Conservation (phyloP, 768 basidiomycete species). For the Tylopilus sp. region DNA sequence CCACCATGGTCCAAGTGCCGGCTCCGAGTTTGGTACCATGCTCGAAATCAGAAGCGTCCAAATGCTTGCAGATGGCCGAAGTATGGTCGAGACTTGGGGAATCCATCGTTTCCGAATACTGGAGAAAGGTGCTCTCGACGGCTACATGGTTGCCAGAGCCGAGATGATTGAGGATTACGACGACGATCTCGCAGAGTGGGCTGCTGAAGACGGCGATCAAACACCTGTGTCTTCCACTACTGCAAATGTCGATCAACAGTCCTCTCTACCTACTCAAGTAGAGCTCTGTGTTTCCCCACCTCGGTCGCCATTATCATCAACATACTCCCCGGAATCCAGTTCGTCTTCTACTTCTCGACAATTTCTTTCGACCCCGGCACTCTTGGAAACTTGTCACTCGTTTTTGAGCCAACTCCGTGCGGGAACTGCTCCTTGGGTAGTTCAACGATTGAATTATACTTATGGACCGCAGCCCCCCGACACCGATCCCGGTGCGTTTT, state of each 20-base stretch:
- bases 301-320: not conserved
- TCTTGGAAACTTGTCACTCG: constrained; percentile 53
- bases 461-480: constrained; percentile 71
- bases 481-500: constrained; percentile 63
- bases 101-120: constrained; percentile 77
- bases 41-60: constrained; percentile 83
- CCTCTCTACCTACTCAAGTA: constrained; percentile 14
- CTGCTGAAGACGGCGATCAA: constrained; percentile 9
- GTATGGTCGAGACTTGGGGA: constrained; percentile 77
- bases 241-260: not conserved
- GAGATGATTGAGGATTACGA: constrained; percentile 51
- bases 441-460: constrained; percentile 76
- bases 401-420: constrained; percentile 60
- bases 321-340: constrained; percentile 3
- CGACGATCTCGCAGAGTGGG: constrained; percentile 32
- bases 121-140: constrained; percentile 81
- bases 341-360: constrained; percentile 2
- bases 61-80: constrained; percentile 86
- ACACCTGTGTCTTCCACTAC: constrained; percentile 9
- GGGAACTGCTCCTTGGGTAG: constrained; percentile 90
- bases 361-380: constrained; percentile 21
- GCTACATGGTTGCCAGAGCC: constrained; percentile 83
- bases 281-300: constrained; percentile 9
- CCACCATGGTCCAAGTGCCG: constrained; percentile 17
- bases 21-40: constrained; percentile 83